Conservation (phyloP, 305 asterid genomes). For the Stenogyne calaminthoides region DNA sequence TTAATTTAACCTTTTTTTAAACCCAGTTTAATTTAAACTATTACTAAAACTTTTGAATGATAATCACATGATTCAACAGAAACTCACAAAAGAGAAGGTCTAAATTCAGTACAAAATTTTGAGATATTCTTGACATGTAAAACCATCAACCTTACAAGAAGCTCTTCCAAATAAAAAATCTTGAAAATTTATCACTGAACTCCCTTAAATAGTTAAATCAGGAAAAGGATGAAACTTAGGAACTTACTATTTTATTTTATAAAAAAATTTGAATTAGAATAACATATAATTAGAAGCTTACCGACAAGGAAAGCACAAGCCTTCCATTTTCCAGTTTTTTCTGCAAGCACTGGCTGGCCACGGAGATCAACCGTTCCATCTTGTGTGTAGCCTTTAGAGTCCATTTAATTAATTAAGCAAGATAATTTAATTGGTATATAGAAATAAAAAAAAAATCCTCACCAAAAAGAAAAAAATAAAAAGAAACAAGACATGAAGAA, state of each 20-base stretch:
- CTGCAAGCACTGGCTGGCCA: conserved; percentile 63
- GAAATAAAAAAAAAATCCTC: not conserved
- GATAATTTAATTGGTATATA: not conserved
- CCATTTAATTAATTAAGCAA: conserved; percentile 36
- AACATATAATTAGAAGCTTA: conserved; percentile 15
- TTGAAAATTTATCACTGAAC: no score
- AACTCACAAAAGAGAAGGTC: no score
- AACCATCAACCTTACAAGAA: no score
- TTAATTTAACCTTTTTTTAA: no score
- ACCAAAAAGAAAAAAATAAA: not conserved
- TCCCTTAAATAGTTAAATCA: not conserved
- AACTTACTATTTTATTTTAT: not conserved
- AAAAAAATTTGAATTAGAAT: not conserved
- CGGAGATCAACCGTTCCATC: conserved; percentile 82
- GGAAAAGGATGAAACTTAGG: not conserved
- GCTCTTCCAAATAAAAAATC: no score
- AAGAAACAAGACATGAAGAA: conserved; percentile 15
- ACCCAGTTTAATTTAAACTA: no score
- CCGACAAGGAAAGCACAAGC: conserved; percentile 89
- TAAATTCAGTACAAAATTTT: no score
- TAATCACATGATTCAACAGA: no score
- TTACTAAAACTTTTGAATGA: no score
- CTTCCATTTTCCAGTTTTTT: conserved; percentile 82
- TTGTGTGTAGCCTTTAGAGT: conserved; percentile 56
- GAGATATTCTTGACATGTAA: no score